Conservation (phyloP, 352 stramenopile species). For the Globisporangium cylindrosporum region DNA sequence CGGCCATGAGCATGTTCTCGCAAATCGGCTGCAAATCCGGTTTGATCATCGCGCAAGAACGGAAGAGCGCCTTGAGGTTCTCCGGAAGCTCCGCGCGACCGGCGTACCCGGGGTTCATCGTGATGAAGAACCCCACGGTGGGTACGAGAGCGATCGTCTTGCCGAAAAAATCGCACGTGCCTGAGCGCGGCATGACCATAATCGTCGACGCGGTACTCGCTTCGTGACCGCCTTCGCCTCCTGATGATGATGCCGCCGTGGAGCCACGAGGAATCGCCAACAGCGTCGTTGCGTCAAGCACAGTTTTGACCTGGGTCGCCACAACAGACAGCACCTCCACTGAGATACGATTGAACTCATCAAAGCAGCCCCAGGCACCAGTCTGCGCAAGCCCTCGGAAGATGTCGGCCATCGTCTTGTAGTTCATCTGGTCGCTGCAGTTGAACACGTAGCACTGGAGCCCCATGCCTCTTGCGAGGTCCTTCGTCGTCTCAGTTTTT, state of each 20-base stretch:
- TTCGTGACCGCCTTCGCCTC: slow-evolving; percentile 20
- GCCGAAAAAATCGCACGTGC: slow-evolving; percentile 89
- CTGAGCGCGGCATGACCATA: slow-evolving; percentile 35
- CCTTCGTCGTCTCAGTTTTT: slow-evolving; percentile 89
- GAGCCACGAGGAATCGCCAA: slow-evolving; percentile 17
- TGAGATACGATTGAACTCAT: slow-evolving; percentile 96
- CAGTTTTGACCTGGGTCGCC: slow-evolving; percentile 96
- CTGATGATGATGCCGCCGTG: slow-evolving; percentile 19
- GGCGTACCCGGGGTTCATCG: slow-evolving; percentile 92
- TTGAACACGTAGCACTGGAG: slow-evolving; percentile 88
- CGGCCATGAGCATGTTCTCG: slow-evolving; percentile 95
- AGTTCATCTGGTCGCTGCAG: slow-evolving; percentile 92
- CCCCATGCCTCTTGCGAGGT: slow-evolving; percentile 70
- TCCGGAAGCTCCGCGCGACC: slow-evolving; percentile 90
- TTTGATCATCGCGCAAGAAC: slow-evolving; percentile 91
- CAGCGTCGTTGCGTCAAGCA: slow-evolving; percentile 85
- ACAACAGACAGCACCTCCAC: slow-evolving; percentile 96
- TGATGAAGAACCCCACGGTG: slow-evolving; percentile 92
- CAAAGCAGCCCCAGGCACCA: slow-evolving; percentile 95
- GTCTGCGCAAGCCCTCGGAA: slow-evolving; percentile 94
- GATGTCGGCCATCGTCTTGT: slow-evolving; percentile 96
- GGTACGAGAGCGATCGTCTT: slow-evolving; percentile 82
- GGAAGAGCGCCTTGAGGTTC: slow-evolving; percentile 92
- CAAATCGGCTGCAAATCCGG: slow-evolving; percentile 90
- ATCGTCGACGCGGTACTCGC: slow-evolving; percentile 16